phyloP scores from a whole-genome alignment of 495 filamentous ascomycete species.

The Chaetomium tenue region DNA sequence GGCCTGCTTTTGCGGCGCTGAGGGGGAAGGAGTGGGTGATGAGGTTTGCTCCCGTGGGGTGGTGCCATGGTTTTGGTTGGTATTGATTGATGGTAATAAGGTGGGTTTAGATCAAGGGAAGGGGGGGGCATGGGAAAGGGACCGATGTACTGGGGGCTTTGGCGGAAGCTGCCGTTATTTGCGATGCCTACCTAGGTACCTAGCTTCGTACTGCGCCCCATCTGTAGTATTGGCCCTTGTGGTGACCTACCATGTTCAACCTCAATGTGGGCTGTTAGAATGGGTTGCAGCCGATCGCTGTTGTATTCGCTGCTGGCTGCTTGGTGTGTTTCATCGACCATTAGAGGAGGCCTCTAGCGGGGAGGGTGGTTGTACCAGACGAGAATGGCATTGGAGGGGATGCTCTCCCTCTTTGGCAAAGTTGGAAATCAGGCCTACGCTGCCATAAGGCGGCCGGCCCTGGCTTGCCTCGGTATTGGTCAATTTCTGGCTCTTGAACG shows the following conservation, averaged over 20 bases:
- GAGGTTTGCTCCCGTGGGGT: too few species aligned
- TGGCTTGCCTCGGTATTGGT: slow-evolving; percentile 36
- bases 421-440: slow-evolving; percentile 48
- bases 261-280: slow-evolving; percentile 49
- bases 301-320: slow-evolving; percentile 46
- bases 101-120: too few species aligned
- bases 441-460: slow-evolving; percentile 48
- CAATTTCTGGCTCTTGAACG: slow-evolving; percentile 55
- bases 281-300: slow-evolving; percentile 46
- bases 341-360: too few species aligned
- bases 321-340: slow-evolving; percentile 26
- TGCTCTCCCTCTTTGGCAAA: slow-evolving; percentile 51
- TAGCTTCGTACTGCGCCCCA: slow-evolving; percentile 59
- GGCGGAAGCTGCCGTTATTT: slow-evolving; percentile 38
- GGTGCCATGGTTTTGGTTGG: too few species aligned
- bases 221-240: slow-evolving; percentile 47
- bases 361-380: slow-evolving; percentile 60
- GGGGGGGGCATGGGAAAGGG: too few species aligned
- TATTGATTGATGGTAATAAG: too few species aligned
- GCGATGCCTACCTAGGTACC: too few species aligned
- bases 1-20: too few species aligned
- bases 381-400: slow-evolving; percentile 55
- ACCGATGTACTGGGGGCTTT: too few species aligned
- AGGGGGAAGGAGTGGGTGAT: too few species aligned
- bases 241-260: slow-evolving; percentile 53